Base-by-base conservation (phyloP, 352 stramenopile genomes). In the Thalassiosira mediterranea region DNA sequence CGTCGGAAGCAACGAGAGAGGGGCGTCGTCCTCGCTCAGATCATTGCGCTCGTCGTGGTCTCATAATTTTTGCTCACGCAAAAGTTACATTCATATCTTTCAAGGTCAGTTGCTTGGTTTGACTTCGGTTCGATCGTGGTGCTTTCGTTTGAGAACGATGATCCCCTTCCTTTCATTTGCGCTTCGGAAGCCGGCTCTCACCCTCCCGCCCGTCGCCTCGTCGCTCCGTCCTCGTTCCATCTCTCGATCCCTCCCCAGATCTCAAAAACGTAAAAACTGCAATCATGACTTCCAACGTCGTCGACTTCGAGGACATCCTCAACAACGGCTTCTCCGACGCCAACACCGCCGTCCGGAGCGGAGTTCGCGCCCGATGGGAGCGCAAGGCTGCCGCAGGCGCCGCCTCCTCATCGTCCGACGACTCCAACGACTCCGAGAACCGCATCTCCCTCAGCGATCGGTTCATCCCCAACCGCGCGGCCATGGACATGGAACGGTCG, bases 391-490 rank as follows among this genome's bases (percentile, higher is more conserved):
- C 69, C 15, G 60, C 42, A 2, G 49, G 59, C 25, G 42, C 21
- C 23, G 52, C 44, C 21, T 63, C 59, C 38, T 56, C 42, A 52
- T 42, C 58, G 44, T 42, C 34, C 7, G 34, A 42, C 34, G 46
- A 42, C 13, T 42, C 47, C 23, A 56, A 5, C 51, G 63, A 71
- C 34, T 48, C 34, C 42, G 7, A 66, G 11, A 72, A 62, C 21
- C 51, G 64, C 26, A 62, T 59, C 26, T 65, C 46, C 13, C 44
- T 72, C 31, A 66, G 68, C 15, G 92, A 96, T 90, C 86, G 94
- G 28, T 96, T 95, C 76, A 97, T 97, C 49, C 92, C 94, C 13
- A 94, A 90, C 59, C 89, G 94, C 48, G 78, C 83, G 38, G 66
- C 75, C n/a, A 92, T 95, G 73, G 90, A 95, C 67, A 84, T 94